These are phyloP conservation scores for Talaromyces funiculosus DNA, from an alignment of 2,329 filamentous ascomycete genomes.

Conservation along the genomic window DNA sequence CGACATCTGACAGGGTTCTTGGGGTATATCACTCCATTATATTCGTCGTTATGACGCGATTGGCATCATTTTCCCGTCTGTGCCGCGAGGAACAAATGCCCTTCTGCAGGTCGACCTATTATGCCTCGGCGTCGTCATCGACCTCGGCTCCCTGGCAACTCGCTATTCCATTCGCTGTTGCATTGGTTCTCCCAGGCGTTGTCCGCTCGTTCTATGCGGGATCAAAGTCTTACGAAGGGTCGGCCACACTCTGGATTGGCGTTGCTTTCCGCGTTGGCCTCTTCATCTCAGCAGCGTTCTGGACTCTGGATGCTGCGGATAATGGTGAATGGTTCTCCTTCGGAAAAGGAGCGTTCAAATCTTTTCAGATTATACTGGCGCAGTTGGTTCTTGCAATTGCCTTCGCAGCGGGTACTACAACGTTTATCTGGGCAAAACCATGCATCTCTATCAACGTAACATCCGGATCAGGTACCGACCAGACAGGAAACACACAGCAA, in stretches of 20 bases:
- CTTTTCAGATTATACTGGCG: conserved; percentile 67
- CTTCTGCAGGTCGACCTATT: conserved; percentile 91
- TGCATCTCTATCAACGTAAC: conserved; percentile 66
- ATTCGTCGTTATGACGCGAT: conserved; percentile 71
- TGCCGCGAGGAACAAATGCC: conserved; percentile 99
- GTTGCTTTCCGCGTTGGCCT: conserved; percentile 72
- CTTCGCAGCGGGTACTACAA: conserved; percentile 75
- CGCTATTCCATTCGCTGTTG: conserved; percentile 68
- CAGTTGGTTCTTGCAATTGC: conserved; percentile 74
- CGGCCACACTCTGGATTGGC: conserved; percentile 78
- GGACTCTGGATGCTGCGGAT: conserved; percentile 83
- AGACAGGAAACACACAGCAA: conserved; percentile 15
- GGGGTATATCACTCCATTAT: conserved; percentile 79
- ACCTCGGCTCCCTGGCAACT: conserved; percentile 91
- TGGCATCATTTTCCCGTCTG: conserved; percentile 82
- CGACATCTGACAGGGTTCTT: conserved; percentile 62
- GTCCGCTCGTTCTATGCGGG: conserved; percentile 75
- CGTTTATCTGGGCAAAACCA: conserved; percentile 79
- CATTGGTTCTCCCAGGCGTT: conserved; percentile 66
- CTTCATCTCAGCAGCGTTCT: conserved; percentile 71
- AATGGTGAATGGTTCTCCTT: conserved; percentile 71
- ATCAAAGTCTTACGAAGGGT: conserved; percentile 82
- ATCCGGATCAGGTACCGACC: conserved; percentile 34
- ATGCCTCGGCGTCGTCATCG: conserved; percentile 83
- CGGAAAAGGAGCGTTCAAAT: conserved; percentile 61